A percentile compares a stretch with the other conserved stretches of the same genome.
phyloP scores from a whole-genome alignment of 139 green algal genomes.

The Chlorella sorokiniana region DNA sequence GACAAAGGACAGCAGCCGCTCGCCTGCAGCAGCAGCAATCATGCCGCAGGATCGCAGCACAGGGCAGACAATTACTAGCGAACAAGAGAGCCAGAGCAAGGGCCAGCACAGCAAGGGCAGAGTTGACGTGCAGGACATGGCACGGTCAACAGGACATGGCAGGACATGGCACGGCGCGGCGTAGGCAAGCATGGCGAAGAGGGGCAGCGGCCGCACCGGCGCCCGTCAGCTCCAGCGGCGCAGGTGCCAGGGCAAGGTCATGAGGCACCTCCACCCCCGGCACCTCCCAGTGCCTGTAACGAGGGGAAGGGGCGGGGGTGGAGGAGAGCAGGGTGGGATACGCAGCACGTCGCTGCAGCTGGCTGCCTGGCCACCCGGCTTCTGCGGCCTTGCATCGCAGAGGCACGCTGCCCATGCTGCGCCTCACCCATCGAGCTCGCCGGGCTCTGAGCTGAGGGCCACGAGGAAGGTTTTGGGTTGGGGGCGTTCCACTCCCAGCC shows the following conservation, averaged over 20 bases:
- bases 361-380: background rate
- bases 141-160: background rate
- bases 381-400: background rate
- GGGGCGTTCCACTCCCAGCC: conserved; percentile 51
- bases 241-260: conserved; percentile 64
- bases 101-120: background rate
- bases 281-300: conserved; percentile 45
- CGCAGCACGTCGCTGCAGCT: too few relatives aligned
- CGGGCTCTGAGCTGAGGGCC: background rate
- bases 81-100: too few relatives aligned
- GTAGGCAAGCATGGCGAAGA: background rate
- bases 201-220: background rate
- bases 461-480: background rate
- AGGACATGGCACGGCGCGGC: background rate
- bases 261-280: conserved; percentile 57
- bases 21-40: conserved; percentile 14
- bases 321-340: background rate
- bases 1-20: conserved; percentile 70
- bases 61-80: too few relatives aligned
- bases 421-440: background rate
- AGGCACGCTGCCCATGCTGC: too few relatives aligned
- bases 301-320: background rate
- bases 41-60: too few relatives aligned
- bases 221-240: conserved; percentile 55
- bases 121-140: background rate